Base-by-base conservation (phyloP, 176 grass and related monocot species). In the Eleusine coracana region DNA sequence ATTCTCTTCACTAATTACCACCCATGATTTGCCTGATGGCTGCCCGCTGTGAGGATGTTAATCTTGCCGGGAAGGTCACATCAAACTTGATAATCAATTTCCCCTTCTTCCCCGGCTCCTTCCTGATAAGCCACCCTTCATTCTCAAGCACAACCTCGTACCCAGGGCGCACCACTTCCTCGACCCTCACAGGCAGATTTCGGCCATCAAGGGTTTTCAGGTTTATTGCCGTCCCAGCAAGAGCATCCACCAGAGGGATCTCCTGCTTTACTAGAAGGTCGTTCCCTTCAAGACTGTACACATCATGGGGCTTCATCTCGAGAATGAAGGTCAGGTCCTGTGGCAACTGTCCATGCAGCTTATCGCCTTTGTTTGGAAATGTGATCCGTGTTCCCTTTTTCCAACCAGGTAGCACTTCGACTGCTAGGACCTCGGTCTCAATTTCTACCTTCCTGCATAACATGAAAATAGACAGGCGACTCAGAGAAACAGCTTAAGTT, bases 341-440 rank as follows among this genome's bases (percentile, higher is more conserved):
- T 28, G 89, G 83, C 14, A 89, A 73, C 34, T 84, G 76, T 39
- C 84, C 84, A 10, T 55, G 58, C 39, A 83, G 63, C 39, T n/a
- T 87, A 48, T 91, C 89, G 0, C 92, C 89, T 73, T 91, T 94
- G 37, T 87, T 56, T 29, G 86, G 79, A 81, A 94, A 94, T 80
- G 89, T 94, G 58, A 94, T 88, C 74, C 86, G 91, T n/a, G 92
- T 94, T 42, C 92, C 92, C 55, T 80, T 89, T 51, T 91, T 94
- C 92, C 83, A 94, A n/a, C 92, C 89, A 16, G 89, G 92, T 23
- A 81, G 72, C 40, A 94, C 86, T 49, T 94, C 89, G 0, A 94
- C 78, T 36, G 86, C 80, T 17, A 91, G 69, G 10, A 91, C 62
- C 81, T 94, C 92, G 12, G 77, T 86, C 66, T 94, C 92, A 7